These are phyloP conservation scores for Saccharomycopsis javanensis DNA, from an alignment of 805 yeast genomes.

Conservation along the genomic window DNA sequence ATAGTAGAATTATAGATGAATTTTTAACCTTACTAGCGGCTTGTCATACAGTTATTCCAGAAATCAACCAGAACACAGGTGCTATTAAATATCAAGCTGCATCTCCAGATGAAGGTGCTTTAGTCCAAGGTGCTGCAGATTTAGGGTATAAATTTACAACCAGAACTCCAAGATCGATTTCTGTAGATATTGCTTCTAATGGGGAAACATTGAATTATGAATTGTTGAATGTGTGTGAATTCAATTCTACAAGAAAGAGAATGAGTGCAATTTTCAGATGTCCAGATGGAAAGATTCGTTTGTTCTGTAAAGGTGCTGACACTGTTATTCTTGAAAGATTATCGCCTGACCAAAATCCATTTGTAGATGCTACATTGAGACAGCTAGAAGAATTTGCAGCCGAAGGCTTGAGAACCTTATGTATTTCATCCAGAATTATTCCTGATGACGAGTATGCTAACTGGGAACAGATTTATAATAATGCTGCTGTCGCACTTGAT, in stretches of 20 bases:
- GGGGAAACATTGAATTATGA: constrained; percentile 57
- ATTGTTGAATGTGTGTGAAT: constrained; percentile 84
- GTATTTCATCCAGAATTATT: constrained; percentile 78
- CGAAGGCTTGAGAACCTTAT: constrained; percentile 89
- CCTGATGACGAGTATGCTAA: constrained; percentile 64
- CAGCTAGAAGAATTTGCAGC: constrained; percentile 95
- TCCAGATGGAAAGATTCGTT: constrained; percentile 84
- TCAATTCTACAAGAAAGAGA: constrained; percentile 93
- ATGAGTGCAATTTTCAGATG: constrained; percentile 93
- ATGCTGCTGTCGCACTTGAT: constrained; percentile 74
- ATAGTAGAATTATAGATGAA: constrained; percentile 45
- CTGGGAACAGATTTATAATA: constrained; percentile 61
- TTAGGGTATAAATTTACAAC: constrained; percentile 77
- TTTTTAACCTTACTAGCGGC: constrained; percentile 79
- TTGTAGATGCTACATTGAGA: constrained; percentile 68
- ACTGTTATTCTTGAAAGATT: constrained; percentile 88
- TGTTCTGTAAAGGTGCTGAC: constrained; percentile 96
- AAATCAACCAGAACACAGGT: constrained; percentile 45
- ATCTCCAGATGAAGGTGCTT: constrained; percentile 98
- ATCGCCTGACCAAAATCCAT: constrained; percentile 57
- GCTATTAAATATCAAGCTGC: constrained; percentile 92
- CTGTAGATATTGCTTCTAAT: constrained; percentile 42
- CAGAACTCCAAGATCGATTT: constrained; percentile 76
- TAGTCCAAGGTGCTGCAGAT: constrained; percentile 91
- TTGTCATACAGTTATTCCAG: constrained; percentile 98